Percentiles rank a stretch among this genome's conserved stretches.
Conservation (phyloP, 441 rosid species). For the Euphorbia celastroides region DNA sequence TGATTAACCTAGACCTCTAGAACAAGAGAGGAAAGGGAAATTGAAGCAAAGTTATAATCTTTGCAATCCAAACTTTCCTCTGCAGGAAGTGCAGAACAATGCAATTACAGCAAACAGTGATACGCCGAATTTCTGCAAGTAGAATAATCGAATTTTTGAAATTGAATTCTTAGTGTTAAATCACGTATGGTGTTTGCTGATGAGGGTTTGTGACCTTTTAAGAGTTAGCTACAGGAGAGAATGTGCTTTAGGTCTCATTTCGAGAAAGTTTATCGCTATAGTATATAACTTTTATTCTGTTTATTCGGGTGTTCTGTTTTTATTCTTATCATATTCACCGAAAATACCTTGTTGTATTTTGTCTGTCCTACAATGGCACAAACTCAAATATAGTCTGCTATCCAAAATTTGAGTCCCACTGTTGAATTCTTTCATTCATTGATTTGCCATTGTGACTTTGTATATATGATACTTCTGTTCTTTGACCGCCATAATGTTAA, state of each 20-base stretch:
- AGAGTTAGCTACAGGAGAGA: neutral
- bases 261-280: neutral
- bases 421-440: neutral
- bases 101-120: neutral
- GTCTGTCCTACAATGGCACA: neutral
- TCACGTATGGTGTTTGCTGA: neutral
- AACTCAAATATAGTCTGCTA: neutral
- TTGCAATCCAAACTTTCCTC: neutral
- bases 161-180: neutral
- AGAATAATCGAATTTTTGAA: neutral
- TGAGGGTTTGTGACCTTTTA: neutral
- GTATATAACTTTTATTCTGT: neutral
- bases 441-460: neutral
- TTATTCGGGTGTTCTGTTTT: neutral
- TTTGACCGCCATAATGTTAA: neutral
- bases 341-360: neutral
- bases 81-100: neutral
- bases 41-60: neutral
- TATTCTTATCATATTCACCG: neutral
- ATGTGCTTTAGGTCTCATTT: neutral
- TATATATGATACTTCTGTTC: neutral
- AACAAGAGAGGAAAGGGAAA: neutral
- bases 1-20: neutral
- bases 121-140: neutral
- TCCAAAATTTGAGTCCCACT: neutral